Percentiles rank a stretch among this genome's conserved stretches.
Evolutionary conservation across 176 grass and related monocot species (phyloP).

Genomic region (Avena atlantica): DNA sequence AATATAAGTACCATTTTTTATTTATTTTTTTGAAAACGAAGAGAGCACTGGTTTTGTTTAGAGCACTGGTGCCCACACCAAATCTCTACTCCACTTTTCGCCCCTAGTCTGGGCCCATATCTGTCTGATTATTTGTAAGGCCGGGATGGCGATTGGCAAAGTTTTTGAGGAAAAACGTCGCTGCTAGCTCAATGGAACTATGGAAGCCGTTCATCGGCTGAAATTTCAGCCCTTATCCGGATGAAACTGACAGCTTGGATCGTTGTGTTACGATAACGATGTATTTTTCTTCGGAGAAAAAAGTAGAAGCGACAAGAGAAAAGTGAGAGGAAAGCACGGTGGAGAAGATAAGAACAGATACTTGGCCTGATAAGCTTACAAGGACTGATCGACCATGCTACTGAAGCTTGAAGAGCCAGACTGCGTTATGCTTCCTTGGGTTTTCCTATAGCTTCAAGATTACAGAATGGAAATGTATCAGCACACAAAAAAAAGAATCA

Average conservation of each 20-base stretch:
- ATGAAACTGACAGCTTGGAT: constrained; percentile 28
- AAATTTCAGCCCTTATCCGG: constrained; percentile 14
- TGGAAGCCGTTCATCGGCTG: neutral
- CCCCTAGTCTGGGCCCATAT: too few species aligned
- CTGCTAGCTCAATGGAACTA: neutral
- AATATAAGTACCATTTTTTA: too few species aligned
- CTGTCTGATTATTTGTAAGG: neutral
- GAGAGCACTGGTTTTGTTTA: too few species aligned
- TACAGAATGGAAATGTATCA: neutral
- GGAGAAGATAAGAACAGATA: constrained; percentile 32
- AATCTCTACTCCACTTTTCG: too few species aligned
- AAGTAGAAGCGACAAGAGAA: neutral
- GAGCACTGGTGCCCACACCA: too few species aligned
- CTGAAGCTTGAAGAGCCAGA: neutral
- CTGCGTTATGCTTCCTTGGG: constrained; percentile 4
- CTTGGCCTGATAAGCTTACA: neutral
- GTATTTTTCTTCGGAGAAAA: neutral
- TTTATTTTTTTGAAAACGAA: too few species aligned
- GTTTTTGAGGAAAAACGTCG: neutral
- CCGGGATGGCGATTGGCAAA: neutral
- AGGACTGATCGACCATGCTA: neutral
- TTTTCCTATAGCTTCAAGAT: neutral
- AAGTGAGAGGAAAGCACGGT: neutral
- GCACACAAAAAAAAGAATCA: neutral
- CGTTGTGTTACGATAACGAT: neutral